A percentile compares a stretch with the other conserved stretches of the same genome.
Evolutionary conservation across 2,329 filamentous ascomycete species (phyloP).

Genomic region (Venturia effusa): DNA sequence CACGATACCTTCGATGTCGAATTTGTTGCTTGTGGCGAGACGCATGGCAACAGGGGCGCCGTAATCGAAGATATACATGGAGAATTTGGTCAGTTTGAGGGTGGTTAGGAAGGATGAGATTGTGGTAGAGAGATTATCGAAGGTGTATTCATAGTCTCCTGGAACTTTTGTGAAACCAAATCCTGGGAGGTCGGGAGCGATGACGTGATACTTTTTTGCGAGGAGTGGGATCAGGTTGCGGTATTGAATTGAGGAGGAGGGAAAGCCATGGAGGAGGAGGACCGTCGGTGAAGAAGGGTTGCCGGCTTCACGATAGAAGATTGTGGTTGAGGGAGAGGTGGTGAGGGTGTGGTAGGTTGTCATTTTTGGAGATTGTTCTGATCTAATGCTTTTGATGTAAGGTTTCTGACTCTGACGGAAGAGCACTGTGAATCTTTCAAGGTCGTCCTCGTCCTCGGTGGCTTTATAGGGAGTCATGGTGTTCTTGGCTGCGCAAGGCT

Average conservation of each 20-base stretch:
- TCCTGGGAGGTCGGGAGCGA: slow-evolving; percentile 50
- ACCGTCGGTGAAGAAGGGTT: slow-evolving; percentile 25
- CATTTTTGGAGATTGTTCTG: background rate
- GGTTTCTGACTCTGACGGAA: background rate
- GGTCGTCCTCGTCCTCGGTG: no score
- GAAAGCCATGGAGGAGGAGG: slow-evolving; percentile 37
- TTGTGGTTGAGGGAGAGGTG: background rate
- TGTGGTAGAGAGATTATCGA: slow-evolving; percentile 39
- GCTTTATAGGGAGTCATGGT: background rate
- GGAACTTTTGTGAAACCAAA: slow-evolving; percentile 45
- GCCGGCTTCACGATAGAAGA: slow-evolving; percentile 32
- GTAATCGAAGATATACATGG: slow-evolving; percentile 53
- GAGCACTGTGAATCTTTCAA: no score
- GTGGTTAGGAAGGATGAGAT: slow-evolving; percentile 39
- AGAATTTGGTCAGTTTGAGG: slow-evolving; percentile 33
- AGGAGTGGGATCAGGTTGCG: slow-evolving; percentile 37
- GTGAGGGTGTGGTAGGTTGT: background rate
- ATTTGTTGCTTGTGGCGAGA: slow-evolving; percentile 39
- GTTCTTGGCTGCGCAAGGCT: background rate
- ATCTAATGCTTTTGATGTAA: background rate
- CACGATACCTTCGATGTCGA: slow-evolving; percentile 41
- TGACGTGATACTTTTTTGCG: slow-evolving; percentile 30
- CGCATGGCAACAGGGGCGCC: slow-evolving; percentile 46
- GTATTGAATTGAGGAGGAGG: slow-evolving; percentile 36
- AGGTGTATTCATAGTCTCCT: slow-evolving; percentile 41